Evolutionary conservation across 2,329 filamentous ascomycete genomes (phyloP).

Genomic region (Trichoderma asperellum): DNA sequence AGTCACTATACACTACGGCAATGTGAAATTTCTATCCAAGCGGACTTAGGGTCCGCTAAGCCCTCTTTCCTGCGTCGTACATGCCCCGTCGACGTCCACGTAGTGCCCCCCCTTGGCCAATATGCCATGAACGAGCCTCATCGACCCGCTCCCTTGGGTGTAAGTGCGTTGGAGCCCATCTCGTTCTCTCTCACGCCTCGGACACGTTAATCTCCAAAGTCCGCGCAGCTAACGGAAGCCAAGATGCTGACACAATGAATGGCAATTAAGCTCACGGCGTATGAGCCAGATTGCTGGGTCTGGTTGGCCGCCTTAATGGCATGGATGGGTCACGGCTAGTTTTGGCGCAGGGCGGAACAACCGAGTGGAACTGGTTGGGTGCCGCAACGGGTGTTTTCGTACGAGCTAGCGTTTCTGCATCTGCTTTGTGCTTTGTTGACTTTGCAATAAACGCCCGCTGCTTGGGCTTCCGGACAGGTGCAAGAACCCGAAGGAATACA

Average conservation of each 20-base stretch:
- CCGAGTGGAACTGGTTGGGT: neutral
- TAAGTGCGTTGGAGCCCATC: constrained; percentile 7
- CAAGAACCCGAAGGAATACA: neutral
- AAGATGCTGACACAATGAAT: constrained; percentile 4
- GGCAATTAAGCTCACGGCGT: constrained; percentile 20
- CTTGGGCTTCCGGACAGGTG: neutral
- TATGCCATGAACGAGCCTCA: neutral
- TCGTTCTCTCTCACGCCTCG: neutral
- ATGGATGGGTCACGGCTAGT: constrained; percentile 1
- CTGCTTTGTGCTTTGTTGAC: neutral
- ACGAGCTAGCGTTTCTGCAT: neutral
- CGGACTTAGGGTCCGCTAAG: constrained; percentile 8
- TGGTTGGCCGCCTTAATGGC: constrained; percentile 16
- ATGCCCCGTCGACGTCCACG: neutral
- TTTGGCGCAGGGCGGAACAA: neutral
- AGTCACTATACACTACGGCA: neutral
- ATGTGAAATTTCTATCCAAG: constrained; percentile 13
- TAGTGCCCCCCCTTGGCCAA: neutral
- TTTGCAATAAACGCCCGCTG: neutral
- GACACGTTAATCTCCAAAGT: constrained; percentile 23
- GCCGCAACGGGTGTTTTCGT: neutral
- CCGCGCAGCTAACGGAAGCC: neutral
- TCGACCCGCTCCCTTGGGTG: constrained; percentile 17
- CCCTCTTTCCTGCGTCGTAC: neutral
- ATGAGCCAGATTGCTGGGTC: constrained; percentile 21